These are phyloP conservation scores for Exophiala oligosperma DNA, from an alignment of 2,329 filamentous ascomycete genomes.

Conservation along the genomic window DNA sequence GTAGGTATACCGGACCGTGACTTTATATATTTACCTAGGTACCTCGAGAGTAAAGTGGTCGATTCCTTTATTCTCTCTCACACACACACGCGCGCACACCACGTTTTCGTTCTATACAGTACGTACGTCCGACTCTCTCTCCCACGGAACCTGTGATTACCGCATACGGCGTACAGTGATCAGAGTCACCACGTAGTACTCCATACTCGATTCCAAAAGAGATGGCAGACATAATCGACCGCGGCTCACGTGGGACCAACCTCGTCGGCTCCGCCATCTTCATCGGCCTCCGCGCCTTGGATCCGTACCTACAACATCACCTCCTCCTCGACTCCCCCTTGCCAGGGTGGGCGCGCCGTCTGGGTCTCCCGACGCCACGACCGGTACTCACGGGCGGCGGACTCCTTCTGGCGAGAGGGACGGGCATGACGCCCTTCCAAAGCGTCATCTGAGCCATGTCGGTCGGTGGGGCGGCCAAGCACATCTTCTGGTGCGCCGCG, in stretches of 20 bases:
- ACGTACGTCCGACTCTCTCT: too few relatives aligned
- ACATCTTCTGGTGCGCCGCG: slow-evolving; percentile 17
- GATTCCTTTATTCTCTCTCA: too few relatives aligned
- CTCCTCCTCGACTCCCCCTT: slow-evolving; percentile 15
- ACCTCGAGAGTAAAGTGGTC: too few relatives aligned
- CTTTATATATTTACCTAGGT: too few relatives aligned
- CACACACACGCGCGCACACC: too few relatives aligned
- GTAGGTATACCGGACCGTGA: too few relatives aligned
- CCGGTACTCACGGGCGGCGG: slow-evolving; percentile 13
- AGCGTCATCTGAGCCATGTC: slow-evolving; percentile 20
- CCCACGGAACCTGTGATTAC: too few relatives aligned
- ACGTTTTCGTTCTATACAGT: too few relatives aligned
- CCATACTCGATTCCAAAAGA: neutral
- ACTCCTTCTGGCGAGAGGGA: neutral
- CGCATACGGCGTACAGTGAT: too few relatives aligned
- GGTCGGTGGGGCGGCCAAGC: slow-evolving; percentile 21
- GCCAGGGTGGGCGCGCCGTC: neutral
- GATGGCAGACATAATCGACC: slow-evolving; percentile 8
- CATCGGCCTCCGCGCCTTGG: slow-evolving; percentile 16
- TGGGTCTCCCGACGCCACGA: slow-evolving; percentile 6
- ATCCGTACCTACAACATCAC: slow-evolving; percentile 16
- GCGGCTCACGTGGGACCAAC: slow-evolving; percentile 7
- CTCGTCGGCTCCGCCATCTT: slow-evolving; percentile 17
- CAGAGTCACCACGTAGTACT: too few relatives aligned
- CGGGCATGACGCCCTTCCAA: slow-evolving; percentile 22